These are phyloP conservation scores for Pleurotus sapidus DNA, from an alignment of 768 basidiomycete species.

Conservation along the genomic window DNA sequence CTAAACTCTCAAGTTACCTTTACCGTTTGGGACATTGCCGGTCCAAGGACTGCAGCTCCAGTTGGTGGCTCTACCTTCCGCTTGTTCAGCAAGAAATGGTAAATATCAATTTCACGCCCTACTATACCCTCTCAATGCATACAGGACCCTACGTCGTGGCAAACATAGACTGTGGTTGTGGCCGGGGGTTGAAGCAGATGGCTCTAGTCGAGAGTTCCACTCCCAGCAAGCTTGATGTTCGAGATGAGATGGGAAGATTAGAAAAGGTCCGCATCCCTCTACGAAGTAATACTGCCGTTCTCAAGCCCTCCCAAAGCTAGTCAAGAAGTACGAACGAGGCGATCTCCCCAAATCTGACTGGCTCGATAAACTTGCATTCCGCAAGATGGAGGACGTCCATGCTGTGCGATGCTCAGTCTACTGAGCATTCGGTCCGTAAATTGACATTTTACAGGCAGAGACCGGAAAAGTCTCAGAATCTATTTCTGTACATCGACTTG, in stretches of 20 bases:
- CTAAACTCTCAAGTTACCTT: constrained; percentile 85
- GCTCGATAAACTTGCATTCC: constrained; percentile 90
- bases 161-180: constrained; percentile 89
- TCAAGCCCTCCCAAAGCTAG: constrained; percentile 42
- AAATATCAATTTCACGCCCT: constrained; percentile 15
- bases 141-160: constrained; percentile 84
- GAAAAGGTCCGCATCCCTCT: constrained; percentile 64
- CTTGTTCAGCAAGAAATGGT: constrained; percentile 94
- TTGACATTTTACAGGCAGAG: constrained; percentile 57
- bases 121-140: not conserved
- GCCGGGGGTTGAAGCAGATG: constrained; percentile 84
- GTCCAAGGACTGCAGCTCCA: constrained; percentile 73
- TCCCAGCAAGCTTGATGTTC: constrained; percentile 76
- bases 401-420: constrained; percentile 48
- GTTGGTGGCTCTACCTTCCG: constrained; percentile 91
- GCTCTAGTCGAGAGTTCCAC: constrained; percentile 77
- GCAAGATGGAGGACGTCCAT: constrained; percentile 94
- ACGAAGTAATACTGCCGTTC: no score
- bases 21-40: constrained; percentile 94
- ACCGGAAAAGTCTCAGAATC: constrained; percentile 87
- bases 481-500: constrained; percentile 95
- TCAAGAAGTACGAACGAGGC: constrained; percentile 95
- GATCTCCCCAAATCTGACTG: constrained; percentile 94
- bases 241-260: constrained; percentile 93
- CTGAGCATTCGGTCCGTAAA: no score